Conservation (phyloP, 2,329 filamentous ascomycete genomes). For the Venturia aucupariae region DNA sequence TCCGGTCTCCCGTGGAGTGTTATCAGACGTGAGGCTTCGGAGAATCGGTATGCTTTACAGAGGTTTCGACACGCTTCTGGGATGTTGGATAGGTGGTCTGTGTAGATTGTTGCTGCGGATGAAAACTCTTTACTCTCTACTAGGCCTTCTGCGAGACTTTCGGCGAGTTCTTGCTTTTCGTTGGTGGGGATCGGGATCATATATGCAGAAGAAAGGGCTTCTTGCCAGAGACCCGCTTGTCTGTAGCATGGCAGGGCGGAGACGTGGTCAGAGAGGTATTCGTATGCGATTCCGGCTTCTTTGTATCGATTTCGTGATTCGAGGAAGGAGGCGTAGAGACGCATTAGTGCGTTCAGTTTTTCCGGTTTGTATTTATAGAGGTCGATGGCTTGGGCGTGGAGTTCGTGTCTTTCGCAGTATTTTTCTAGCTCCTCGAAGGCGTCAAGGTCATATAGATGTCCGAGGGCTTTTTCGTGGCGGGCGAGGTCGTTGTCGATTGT, state of each 20-base stretch:
- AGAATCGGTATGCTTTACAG: constrained; percentile 80
- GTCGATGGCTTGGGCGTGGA: constrained; percentile 69
- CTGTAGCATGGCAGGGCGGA: constrained; percentile 77
- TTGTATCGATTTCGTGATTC: constrained; percentile 66
- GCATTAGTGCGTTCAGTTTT: constrained; percentile 59
- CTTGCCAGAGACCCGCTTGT: constrained; percentile 79
- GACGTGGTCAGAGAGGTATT: constrained; percentile 66
- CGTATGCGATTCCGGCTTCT: constrained; percentile 84
- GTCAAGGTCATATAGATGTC: constrained; percentile 62
- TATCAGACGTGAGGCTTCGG: constrained; percentile 75
- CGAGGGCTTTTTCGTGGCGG: constrained; percentile 66
- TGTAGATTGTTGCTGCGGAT: constrained; percentile 67
- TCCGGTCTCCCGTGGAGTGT: constrained; percentile 50
- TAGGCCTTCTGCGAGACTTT: constrained; percentile 65
- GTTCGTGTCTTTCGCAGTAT: constrained; percentile 69
- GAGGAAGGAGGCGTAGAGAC: constrained; percentile 71
- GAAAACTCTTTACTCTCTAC: constrained; percentile 77
- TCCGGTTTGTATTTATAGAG: constrained; percentile 74
- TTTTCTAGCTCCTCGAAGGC: constrained; percentile 67
- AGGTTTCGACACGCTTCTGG: constrained; percentile 63
- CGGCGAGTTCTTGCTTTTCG: constrained; percentile 60
- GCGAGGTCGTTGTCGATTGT: constrained; percentile 82
- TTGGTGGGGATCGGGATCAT: constrained; percentile 53
- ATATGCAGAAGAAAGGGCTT: constrained; percentile 72
- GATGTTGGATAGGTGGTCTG: constrained; percentile 70